A percentile compares a stretch with the other conserved stretches of the same genome.
Evolutionary conservation across 768 basidiomycete genomes (phyloP).

Genomic region (Imleria badia): DNA sequence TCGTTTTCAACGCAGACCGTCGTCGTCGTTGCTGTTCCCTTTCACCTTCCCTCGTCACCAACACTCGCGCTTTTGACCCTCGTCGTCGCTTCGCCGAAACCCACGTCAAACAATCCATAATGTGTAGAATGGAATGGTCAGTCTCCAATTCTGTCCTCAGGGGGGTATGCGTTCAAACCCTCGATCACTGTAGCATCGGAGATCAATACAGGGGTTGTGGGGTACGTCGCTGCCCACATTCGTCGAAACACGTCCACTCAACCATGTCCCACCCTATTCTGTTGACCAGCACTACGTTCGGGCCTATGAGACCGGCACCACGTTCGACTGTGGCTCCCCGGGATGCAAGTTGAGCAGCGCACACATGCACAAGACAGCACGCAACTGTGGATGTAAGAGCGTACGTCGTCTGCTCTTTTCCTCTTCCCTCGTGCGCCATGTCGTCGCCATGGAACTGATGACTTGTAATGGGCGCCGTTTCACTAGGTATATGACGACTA

Average conservation of each 20-base stretch:
- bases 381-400: conserved; percentile 56
- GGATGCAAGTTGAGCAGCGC: conserved; percentile 53
- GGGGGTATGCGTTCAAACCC: conserved; percentile 5
- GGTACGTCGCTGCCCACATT: conserved; percentile 23
- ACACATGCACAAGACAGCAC: conserved; percentile 60
- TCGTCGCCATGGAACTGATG: neutral
- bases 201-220: conserved; percentile 46
- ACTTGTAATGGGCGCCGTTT: too few relatives aligned
- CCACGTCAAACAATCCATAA: conserved; percentile 23
- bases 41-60: neutral
- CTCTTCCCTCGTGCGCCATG: neutral
- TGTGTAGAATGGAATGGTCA: conserved; percentile 64
- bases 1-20: neutral
- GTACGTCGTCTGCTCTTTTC: conserved; percentile 13
- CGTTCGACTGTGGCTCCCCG: conserved; percentile 51
- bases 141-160: conserved; percentile 6
- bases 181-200: conserved; percentile 31
- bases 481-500: conserved; percentile 43
- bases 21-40: neutral
- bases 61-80: neutral
- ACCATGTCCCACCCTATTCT: neutral
- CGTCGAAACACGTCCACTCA: conserved; percentile 3
- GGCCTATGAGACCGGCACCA: conserved; percentile 60
- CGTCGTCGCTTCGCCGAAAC: conserved; percentile 1
- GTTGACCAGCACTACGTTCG: conserved; percentile 58